These are phyloP conservation scores for Colletotrichum sp. DNA, from an alignment of 2,329 filamentous ascomycete genomes.

Conservation along the genomic window DNA sequence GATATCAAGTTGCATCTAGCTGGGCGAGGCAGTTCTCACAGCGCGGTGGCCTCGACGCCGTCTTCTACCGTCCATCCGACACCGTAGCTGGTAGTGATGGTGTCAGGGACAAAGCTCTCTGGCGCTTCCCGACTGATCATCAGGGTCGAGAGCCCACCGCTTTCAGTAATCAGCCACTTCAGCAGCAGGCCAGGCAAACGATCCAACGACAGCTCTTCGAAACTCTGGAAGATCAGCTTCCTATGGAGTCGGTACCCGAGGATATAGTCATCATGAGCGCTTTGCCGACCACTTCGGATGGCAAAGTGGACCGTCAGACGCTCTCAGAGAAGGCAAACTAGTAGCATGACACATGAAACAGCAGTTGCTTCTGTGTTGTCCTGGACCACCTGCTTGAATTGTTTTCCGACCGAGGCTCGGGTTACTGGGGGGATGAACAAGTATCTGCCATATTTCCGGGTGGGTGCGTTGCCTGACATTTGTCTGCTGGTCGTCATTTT, in stretches of 20 bases:
- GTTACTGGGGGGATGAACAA: accelerated
- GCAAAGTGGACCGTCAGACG: constrained; percentile 27
- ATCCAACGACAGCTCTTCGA: neutral
- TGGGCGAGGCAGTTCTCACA: constrained; percentile 44
- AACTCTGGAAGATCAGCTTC: neutral
- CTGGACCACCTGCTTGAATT: accelerated
- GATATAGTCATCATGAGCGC: constrained; percentile 24
- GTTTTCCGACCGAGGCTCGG: accelerated
- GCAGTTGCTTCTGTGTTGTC: neutral
- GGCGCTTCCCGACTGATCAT: neutral
- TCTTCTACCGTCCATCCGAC: constrained; percentile 34
- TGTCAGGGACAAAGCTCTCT: neutral
- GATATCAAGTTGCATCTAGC: constrained; percentile 50
- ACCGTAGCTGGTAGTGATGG: neutral
- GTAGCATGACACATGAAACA: neutral
- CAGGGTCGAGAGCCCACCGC: neutral
- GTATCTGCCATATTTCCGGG: neutral
- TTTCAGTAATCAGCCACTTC: neutral
- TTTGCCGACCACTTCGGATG: constrained; percentile 28
- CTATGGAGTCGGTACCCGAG: constrained; percentile 29
- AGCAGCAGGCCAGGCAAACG: neutral
- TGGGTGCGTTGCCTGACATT: no score
- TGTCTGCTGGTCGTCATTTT: no score
- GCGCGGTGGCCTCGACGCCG: constrained; percentile 28
- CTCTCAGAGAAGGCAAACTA: constrained; percentile 2